Percentiles rank a stretch among this genome's conserved stretches.
Evolutionary conservation across 2,329 filamentous ascomycete species (phyloP).

Genomic region (Mollisia scopiformis): DNA sequence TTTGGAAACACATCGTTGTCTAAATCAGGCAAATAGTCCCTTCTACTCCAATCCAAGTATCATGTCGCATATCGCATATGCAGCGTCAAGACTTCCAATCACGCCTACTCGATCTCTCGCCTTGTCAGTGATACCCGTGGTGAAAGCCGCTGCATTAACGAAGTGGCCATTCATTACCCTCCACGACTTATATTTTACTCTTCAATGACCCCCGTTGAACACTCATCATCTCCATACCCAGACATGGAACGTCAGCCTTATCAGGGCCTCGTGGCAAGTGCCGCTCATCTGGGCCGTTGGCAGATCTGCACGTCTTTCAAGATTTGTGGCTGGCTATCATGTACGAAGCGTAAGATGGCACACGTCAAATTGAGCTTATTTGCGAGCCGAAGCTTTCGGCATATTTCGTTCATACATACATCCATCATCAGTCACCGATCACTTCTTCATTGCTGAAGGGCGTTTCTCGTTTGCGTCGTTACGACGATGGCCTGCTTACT

Average conservation of each 20-base stretch:
- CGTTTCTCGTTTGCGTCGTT: background rate
- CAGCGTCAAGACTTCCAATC: background rate
- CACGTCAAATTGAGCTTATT: background rate
- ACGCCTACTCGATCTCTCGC: background rate
- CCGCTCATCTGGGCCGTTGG: background rate
- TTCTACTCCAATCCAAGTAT: too few relatives aligned
- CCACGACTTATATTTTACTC: background rate
- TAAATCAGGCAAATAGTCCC: background rate
- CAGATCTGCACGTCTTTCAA: background rate
- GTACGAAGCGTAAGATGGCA: background rate
- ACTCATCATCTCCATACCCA: background rate
- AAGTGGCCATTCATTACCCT: background rate
- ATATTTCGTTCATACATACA: background rate
- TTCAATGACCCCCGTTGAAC: background rate
- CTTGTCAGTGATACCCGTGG: background rate
- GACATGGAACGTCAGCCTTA: background rate
- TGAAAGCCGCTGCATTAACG: background rate
- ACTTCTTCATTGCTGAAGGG: background rate
- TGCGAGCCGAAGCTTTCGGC: background rate
- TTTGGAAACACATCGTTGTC: background rate
- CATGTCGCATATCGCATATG: background rate
- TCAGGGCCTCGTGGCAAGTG: background rate
- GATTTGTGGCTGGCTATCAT: background rate
- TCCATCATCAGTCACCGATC: background rate
- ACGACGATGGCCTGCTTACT: background rate